Base-by-base conservation (phyloP, 257 asterid genomes). In the Ajuga chamaepitys region DNA sequence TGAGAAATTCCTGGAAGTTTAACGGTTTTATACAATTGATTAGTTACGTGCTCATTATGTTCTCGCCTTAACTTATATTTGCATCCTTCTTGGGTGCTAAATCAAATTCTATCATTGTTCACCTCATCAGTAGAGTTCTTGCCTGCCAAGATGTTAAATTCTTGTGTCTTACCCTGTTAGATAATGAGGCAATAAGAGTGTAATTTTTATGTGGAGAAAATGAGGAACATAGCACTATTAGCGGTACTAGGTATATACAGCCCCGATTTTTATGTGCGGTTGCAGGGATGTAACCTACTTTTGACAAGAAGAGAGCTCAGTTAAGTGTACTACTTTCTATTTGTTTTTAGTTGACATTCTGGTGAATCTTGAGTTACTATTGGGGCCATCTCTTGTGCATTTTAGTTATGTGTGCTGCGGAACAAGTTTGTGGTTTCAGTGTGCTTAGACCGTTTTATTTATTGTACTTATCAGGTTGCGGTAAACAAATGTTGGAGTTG, bases 401-500 rank as follows among this genome's bases (percentile, higher is more conserved):
- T 52, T 38, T 16, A 32, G 51, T 64, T 58, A 52, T 60, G 17
- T 52, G 16, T 58, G 58, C 35, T n/a, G 9, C 46, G n/a, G 57
- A 24, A 53, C 48, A 50, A 40, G 25, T 66, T 65, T 40, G 34
- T 58, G 42, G 61, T 62, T 50, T 61, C 11, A 58, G 37, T 53
- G 3, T 38, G 12, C 58, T 62, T 20, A 13, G 46, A 44, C 42
- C n/a, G 25, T 22, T 44, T 22, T 5, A 55, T 66, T 25, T 9
- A 45, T 30, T 70, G 38, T 44, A 58, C 44, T 54, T 67, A 46
- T 62, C 63, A 93, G 99, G 95, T 87, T 64, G 85, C 80, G 11
- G 82, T 65, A 57, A 79, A 81, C 66, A 86, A 74, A 73, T 84
- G 92, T 57, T 92, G 98, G 96, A 79, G 80, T 72, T 92, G 92